phyloP scores from a whole-genome alignment of 129 eudicot species.

The Arctium lappa region DNA sequence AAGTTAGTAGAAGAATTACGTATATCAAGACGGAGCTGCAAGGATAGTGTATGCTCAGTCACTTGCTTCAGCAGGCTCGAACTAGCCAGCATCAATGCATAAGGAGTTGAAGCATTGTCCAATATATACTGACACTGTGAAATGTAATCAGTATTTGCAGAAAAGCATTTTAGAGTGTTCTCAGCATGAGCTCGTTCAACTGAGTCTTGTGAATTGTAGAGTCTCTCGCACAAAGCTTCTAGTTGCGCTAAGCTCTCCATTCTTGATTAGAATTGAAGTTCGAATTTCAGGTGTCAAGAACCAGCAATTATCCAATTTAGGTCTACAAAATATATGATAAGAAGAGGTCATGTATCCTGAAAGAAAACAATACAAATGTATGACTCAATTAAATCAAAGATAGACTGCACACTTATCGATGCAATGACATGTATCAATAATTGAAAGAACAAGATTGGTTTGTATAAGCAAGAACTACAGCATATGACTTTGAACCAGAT shows the following conservation, averaged over 20 bases:
- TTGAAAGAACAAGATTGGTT: not conserved
- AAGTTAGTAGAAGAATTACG: constrained; percentile 51
- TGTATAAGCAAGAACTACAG: constrained; percentile 11
- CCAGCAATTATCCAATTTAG: constrained; percentile 60
- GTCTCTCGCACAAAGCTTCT: constrained; percentile 96
- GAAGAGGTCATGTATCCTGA: constrained; percentile 34
- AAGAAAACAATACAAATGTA: constrained; percentile 7
- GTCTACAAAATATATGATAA: constrained; percentile 57
- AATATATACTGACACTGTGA: constrained; percentile 93
- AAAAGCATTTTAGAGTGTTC: constrained; percentile 87
- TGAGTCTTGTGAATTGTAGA: constrained; percentile 93
- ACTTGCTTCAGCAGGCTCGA: constrained; percentile 99
- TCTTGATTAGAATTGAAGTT: constrained; percentile 31
- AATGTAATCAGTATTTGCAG: constrained; percentile 79
- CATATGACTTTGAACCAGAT: constrained; percentile 20
- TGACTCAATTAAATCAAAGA: constrained; percentile 14
- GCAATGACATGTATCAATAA: constrained; percentile 13
- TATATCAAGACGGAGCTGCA: constrained; percentile 98
- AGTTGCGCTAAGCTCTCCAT: constrained; percentile 98
- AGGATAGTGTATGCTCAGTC: constrained; percentile 87
- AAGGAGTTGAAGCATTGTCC: constrained; percentile 94
- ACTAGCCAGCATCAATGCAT: constrained; percentile 98
- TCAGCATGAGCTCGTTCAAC: constrained; percentile 96
- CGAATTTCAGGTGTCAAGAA: constrained; percentile 53
- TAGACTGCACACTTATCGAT: not conserved